A percentile compares a stretch with the other conserved stretches of the same genome.
phyloP scores from a whole-genome alignment of 1,139 yeast genomes.

The Pichia terricola region DNA sequence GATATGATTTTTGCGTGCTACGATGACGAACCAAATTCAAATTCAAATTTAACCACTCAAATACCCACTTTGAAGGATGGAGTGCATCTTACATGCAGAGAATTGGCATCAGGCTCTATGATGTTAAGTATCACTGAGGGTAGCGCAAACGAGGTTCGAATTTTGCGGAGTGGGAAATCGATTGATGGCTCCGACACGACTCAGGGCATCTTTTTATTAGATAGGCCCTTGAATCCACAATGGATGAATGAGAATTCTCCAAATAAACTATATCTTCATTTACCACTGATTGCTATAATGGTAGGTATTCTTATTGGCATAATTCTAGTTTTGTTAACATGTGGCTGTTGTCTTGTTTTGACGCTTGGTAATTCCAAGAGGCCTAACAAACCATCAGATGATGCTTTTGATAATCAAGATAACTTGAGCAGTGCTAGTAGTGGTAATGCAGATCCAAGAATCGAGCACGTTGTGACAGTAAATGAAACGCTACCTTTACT shows the following conservation, averaged over 20 bases:
- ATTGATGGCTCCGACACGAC: slow-evolving; percentile 20
- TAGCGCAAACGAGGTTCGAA: slow-evolving; percentile 54
- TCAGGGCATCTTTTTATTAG: slow-evolving; percentile 63
- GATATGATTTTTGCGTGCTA: slow-evolving; percentile 33
- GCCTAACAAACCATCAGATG: background rate
- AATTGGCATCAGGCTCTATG: slow-evolving; percentile 28
- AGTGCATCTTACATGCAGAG: slow-evolving; percentile 37
- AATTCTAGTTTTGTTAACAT: slow-evolving; percentile 26
- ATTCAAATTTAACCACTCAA: background rate
- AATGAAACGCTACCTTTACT: slow-evolving; percentile 15
- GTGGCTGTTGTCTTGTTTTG: slow-evolving; percentile 29
- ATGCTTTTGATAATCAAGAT: background rate
- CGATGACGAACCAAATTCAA: slow-evolving; percentile 18
- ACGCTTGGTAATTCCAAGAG: slow-evolving; percentile 17
- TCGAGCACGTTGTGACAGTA: slow-evolving; percentile 6
- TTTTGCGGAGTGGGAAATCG: slow-evolving; percentile 63
- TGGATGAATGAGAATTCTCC: slow-evolving; percentile 44
- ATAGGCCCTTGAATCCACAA: slow-evolving; percentile 51
- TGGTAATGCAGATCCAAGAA: background rate
- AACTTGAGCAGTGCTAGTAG: background rate
- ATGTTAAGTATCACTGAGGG: slow-evolving; percentile 38
- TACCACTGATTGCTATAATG: slow-evolving; percentile 59
- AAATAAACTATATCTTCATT: slow-evolving; percentile 40
- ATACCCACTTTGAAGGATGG: slow-evolving; percentile 37
- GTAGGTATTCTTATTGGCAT: slow-evolving; percentile 58